Conservation (phyloP, 305 asterid species). For the Plantago coronopus region DNA sequence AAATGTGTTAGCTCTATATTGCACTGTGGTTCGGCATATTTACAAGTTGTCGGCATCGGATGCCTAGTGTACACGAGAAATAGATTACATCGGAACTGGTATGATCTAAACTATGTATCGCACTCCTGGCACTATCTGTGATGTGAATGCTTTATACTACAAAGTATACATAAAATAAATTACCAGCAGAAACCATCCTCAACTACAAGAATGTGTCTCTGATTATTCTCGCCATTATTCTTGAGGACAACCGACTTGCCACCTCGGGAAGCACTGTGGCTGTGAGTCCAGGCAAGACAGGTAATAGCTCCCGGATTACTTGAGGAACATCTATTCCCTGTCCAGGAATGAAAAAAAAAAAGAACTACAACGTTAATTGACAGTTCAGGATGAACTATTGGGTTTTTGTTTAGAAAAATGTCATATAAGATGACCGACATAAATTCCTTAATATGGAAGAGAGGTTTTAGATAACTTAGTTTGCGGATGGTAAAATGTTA, state of each 20-base stretch:
- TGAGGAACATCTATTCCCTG: slow-evolving; percentile 66
- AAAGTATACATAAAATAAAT: slow-evolving; percentile 22
- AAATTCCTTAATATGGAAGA: neutral
- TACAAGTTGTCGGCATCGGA: too few relatives aligned
- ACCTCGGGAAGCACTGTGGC: slow-evolving; percentile 87
- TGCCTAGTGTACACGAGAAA: too few relatives aligned
- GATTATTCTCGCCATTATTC: slow-evolving; percentile 74
- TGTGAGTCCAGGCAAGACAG: slow-evolving; percentile 83
- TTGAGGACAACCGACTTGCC: slow-evolving; percentile 70
- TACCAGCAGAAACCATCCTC: slow-evolving; percentile 19
- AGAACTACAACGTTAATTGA: slow-evolving; percentile 17
- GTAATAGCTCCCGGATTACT: slow-evolving; percentile 85
- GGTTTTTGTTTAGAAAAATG: neutral
- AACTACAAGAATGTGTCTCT: slow-evolving; percentile 55
- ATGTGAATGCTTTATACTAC: slow-evolving; percentile 13
- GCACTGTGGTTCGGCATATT: too few relatives aligned
- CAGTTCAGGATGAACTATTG: neutral
- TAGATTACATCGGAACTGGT: slow-evolving; percentile 16
- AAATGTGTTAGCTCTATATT: too few relatives aligned
- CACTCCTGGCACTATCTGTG: neutral
- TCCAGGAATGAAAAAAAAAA: slow-evolving; percentile 20
- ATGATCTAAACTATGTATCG: slow-evolving; percentile 2
- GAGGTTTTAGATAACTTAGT: neutral
- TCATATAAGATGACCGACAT: too few relatives aligned
- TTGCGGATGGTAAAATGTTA: too few relatives aligned